Evolutionary conservation across 2,329 filamentous ascomycete species (phyloP).

Genomic region (Aureobasidium uvarum): DNA sequence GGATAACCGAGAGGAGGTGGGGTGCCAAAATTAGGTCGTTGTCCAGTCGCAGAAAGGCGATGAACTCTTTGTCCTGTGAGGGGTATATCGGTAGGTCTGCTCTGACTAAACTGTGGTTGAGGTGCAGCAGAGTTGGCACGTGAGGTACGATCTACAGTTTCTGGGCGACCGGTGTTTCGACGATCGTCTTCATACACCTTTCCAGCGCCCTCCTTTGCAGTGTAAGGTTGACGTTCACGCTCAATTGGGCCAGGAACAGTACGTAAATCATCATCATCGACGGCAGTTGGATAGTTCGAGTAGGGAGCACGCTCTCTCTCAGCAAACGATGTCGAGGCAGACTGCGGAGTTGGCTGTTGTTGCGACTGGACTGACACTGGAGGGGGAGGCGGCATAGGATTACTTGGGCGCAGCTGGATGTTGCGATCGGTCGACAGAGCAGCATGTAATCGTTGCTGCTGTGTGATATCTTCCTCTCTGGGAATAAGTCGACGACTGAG

Average conservation of each 20-base stretch:
- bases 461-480: slow-evolving; percentile 53
- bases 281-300: slow-evolving; percentile 34
- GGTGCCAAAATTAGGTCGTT: slow-evolving; percentile 6
- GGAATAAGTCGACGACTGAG: slow-evolving; percentile 73
- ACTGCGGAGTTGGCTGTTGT: background rate
- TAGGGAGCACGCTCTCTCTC: slow-evolving; percentile 47
- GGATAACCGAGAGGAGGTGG: slow-evolving; percentile 16
- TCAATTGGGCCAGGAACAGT: slow-evolving; percentile 55
- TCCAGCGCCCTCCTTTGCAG: slow-evolving; percentile 57
- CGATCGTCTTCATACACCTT: slow-evolving; percentile 53
- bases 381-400: slow-evolving; percentile 38
- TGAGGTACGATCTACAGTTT: slow-evolving; percentile 20
- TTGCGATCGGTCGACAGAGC: slow-evolving; percentile 56
- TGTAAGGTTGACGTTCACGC: slow-evolving; percentile 64
- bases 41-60: slow-evolving; percentile 22
- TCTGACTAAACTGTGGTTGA: slow-evolving; percentile 18
- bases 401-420: slow-evolving; percentile 45
- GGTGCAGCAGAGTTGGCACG: slow-evolving; percentile 27
- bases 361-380: slow-evolving; percentile 19
- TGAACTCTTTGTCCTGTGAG: slow-evolving; percentile 24
- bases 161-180: slow-evolving; percentile 27
- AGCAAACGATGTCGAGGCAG: slow-evolving; percentile 31
- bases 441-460: slow-evolving; percentile 60
- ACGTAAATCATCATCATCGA: slow-evolving; percentile 42
- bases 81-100: slow-evolving; percentile 27